These are phyloP conservation scores for Acanthochlamys bracteata DNA, from an alignment of 106 monocot species.

Conservation along the genomic window DNA sequence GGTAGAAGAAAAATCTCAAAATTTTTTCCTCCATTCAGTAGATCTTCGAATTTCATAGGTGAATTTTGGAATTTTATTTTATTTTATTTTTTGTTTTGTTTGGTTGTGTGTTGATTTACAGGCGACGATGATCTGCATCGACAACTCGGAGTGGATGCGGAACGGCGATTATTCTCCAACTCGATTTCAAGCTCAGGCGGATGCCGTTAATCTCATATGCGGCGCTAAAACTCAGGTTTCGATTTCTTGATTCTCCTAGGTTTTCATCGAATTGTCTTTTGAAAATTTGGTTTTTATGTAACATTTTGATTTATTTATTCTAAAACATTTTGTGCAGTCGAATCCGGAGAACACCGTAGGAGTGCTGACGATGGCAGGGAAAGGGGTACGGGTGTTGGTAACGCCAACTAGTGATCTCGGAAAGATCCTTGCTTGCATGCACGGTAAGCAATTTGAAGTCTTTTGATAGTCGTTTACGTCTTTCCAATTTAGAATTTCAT, in stretches of 20 bases:
- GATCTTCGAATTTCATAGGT: too few species aligned
- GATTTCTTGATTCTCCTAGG: not conserved
- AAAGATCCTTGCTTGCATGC: conserved; percentile 94
- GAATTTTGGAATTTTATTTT: not conserved
- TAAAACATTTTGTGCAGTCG: conserved; percentile 33
- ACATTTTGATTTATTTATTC: not conserved
- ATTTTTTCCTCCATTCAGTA: too few species aligned
- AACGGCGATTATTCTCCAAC: conserved; percentile 85
- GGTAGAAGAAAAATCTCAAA: not conserved
- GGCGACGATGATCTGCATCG: conserved; percentile 99
- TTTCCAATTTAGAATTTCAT: too few species aligned
- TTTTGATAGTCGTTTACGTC: not conserved
- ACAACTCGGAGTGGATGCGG: conserved; percentile 99
- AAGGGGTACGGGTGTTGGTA: conserved; percentile 83
- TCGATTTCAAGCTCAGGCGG: conserved; percentile 85
- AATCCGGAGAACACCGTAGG: conserved; percentile 98
- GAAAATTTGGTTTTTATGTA: not conserved
- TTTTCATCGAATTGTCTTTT: not conserved
- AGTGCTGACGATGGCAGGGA: conserved; percentile 90
- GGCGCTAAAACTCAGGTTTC: conserved; percentile 87
- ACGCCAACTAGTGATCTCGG: conserved; percentile 94
- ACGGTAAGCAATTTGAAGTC: conserved; percentile 32
- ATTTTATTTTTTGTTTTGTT: not conserved
- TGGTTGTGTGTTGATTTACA: conserved; percentile 12
- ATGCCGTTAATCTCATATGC: conserved; percentile 91